These are phyloP conservation scores for Phytomonas francai DNA, from an alignment of 208 protist species.

Conservation along the genomic window DNA sequence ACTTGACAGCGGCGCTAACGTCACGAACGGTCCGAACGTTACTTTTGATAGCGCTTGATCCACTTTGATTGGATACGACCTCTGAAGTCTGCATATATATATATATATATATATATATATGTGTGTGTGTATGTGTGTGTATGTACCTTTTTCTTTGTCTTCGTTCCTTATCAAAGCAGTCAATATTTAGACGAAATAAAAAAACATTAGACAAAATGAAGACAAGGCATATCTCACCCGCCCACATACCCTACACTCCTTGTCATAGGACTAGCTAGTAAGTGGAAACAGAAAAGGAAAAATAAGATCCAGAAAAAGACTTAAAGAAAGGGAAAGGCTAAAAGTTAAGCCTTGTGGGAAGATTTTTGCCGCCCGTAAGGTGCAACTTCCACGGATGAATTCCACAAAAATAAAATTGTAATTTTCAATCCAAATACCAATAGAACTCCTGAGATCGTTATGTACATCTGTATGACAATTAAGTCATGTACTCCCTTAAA, in stretches of 20 bases:
- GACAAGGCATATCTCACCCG: background rate
- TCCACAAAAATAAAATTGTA: background rate
- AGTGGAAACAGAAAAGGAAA: background rate
- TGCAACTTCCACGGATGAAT: background rate
- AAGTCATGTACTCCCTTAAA: background rate
- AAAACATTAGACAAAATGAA: slow-evolving; percentile 6
- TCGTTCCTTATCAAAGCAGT: background rate
- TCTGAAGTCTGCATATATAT: slow-evolving; percentile 10
- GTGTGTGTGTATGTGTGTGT: slow-evolving; percentile 11
- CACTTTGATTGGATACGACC: background rate
- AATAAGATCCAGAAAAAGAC: background rate
- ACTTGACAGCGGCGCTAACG: slow-evolving; percentile 26
- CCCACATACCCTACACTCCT: slow-evolving; percentile 9
- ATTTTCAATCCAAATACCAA: background rate
- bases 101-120: slow-evolving; percentile 15
- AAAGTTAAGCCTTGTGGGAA: background rate
- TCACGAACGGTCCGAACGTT: slow-evolving; percentile 27
- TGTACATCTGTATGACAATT: background rate
- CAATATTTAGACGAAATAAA: slow-evolving; percentile 8
- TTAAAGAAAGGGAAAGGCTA: background rate
- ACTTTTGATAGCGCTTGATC: slow-evolving; percentile 11
- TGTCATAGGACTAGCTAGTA: background rate
- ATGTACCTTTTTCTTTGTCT: slow-evolving; percentile 3
- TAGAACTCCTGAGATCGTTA: background rate
- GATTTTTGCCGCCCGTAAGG: background rate